Evolutionary conservation across 768 basidiomycete species (phyloP).

Genomic region (Termitomyces sp.): DNA sequence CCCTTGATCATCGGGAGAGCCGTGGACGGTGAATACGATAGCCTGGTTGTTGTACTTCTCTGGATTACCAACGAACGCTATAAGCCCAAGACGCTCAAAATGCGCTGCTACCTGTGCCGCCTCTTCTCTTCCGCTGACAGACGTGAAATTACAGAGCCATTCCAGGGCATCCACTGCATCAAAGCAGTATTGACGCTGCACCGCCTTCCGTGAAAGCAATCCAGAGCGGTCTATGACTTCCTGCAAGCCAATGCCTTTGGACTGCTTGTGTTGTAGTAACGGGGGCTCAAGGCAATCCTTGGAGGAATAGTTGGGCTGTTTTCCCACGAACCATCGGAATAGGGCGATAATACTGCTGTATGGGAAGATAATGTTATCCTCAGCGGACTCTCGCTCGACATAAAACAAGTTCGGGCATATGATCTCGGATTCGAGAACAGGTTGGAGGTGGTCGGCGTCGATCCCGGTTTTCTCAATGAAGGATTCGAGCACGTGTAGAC

Average conservation of each 20-base stretch:
- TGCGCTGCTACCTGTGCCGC: conserved; percentile 78
- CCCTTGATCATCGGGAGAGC: conserved; percentile 1
- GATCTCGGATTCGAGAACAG: conserved; percentile 66
- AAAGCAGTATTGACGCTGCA: conserved; percentile 43
- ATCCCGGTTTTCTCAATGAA: conserved; percentile 59
- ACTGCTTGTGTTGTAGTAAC: not conserved
- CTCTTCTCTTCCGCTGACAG: conserved; percentile 73
- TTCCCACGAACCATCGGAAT: conserved; percentile 70
- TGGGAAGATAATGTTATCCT: conserved; percentile 78
- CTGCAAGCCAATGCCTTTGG: conserved; percentile 8
- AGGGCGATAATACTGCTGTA: conserved; percentile 67
- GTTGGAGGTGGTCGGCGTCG: conserved; percentile 43
- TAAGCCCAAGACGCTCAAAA: conserved; percentile 71
- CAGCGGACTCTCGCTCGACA: conserved; percentile 64
- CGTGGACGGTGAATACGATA: conserved; percentile 58
- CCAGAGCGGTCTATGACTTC: conserved; percentile 5
- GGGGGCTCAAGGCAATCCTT: conserved; percentile 26
- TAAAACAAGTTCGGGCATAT: conserved; percentile 79
- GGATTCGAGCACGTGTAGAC: conserved; percentile 66
- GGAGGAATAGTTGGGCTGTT: conserved; percentile 56
- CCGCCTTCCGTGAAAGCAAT: not conserved
- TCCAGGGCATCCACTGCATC: conserved; percentile 64
- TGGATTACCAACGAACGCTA: conserved; percentile 63
- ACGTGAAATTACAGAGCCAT: conserved; percentile 80
- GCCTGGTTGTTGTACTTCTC: conserved; percentile 55